Evolutionary conservation across 164 flowering plant species (phyloP).

Genomic region (Liquidambar formosana): DNA sequence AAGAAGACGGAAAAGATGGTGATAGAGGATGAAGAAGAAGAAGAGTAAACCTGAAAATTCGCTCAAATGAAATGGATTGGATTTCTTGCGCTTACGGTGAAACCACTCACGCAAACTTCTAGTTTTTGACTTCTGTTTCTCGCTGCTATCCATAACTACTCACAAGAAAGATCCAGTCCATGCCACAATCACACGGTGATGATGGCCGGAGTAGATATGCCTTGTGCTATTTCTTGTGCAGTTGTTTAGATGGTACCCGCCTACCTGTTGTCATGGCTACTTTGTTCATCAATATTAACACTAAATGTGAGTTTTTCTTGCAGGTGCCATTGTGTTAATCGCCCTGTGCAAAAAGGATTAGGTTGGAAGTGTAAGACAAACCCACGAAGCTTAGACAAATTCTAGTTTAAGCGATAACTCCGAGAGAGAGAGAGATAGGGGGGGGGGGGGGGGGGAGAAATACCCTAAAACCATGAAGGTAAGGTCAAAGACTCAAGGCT

Average conservation of each 20-base stretch:
- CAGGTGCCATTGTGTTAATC: conserved; percentile 26
- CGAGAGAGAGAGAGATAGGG: conserved; percentile 6
- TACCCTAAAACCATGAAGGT: not conserved
- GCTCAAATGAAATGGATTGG: conserved; percentile 10
- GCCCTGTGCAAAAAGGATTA: conserved; percentile 15
- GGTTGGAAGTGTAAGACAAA: conserved; percentile 17
- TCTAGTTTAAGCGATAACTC: conserved; percentile 18
- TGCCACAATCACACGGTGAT: conserved; percentile 9
- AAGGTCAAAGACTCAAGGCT: conserved; percentile 16
- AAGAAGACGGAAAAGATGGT: not conserved
- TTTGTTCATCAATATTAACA: conserved; percentile 2
- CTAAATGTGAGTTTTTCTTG: not conserved
- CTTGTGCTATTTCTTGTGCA: not conserved
- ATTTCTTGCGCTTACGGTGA: conserved; percentile 33
- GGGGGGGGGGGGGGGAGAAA: conserved; percentile 5
- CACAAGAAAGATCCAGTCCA: conserved; percentile 14
- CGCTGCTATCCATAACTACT: conserved; percentile 31
- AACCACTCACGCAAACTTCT: conserved; percentile 40
- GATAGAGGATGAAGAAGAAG: not conserved
- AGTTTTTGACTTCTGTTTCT: conserved; percentile 19
- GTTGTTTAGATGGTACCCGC: not conserved
- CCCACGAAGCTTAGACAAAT: conserved; percentile 1
- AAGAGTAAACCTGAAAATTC: conserved; percentile 36
- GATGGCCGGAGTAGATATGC: not conserved
- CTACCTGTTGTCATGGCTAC: not conserved